Evolutionary conservation across 2,329 filamentous ascomycete species (phyloP).

Genomic region (Phyllosticta citrichinensis): DNA sequence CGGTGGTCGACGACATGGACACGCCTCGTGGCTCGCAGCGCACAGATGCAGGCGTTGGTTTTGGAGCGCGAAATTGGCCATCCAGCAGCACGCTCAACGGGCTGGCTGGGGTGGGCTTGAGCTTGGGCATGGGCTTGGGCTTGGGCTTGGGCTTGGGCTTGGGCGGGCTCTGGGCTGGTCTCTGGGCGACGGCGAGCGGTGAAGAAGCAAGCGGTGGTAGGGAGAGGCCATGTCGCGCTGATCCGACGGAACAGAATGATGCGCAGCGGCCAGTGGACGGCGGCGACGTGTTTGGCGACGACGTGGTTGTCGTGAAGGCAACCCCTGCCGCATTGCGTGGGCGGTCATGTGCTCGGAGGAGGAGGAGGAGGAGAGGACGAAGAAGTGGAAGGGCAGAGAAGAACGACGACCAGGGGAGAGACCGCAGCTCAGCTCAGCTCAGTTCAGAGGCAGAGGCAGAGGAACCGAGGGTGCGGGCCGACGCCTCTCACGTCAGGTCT

Average conservation of each 20-base stretch:
- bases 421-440: too few relatives aligned
- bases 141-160: too few relatives aligned
- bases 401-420: not conserved
- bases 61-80: not conserved
- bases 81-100: not conserved
- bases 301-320: slow-evolving; percentile 9
- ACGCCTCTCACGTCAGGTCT: not conserved
- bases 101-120: not conserved
- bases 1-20: not conserved
- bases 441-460: too few relatives aligned
- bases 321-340: slow-evolving; percentile 19
- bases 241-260: slow-evolving; percentile 8
- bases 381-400: not conserved
- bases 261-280: slow-evolving; percentile 4
- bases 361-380: not conserved
- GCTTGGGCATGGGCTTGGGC: too few relatives aligned
- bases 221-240: not conserved
- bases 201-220: not conserved
- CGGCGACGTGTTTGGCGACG: slow-evolving; percentile 9
- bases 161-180: too few relatives aligned
- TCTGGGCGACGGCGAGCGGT: slow-evolving; percentile 1
- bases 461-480: not conserved
- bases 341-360: slow-evolving; percentile 17
- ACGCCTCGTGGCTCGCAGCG: not conserved
- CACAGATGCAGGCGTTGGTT: not conserved